These are phyloP conservation scores for Nothopassalora personata DNA, from an alignment of 2,329 filamentous ascomycete species.

Conservation along the genomic window DNA sequence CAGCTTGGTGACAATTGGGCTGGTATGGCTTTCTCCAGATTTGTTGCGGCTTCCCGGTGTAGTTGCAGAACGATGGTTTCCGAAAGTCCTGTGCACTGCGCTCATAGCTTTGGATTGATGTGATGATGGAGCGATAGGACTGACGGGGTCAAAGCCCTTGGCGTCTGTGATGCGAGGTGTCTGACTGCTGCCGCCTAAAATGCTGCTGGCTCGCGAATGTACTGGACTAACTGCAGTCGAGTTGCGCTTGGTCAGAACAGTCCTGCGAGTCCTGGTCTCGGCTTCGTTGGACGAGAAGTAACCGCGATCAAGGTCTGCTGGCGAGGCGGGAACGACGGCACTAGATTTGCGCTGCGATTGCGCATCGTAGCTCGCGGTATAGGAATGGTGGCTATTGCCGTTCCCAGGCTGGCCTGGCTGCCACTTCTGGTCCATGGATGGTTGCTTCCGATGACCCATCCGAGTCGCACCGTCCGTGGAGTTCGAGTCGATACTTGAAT, in stretches of 20 bases:
- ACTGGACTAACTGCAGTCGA: conserved; percentile 36
- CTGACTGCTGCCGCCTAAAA: conserved; percentile 10
- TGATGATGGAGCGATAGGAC: conserved; percentile 13
- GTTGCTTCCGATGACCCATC: conserved; percentile 49
- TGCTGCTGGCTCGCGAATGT: conserved; percentile 60
- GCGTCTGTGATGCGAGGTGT: conserved; percentile 2
- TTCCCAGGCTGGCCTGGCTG: conserved; percentile 23
- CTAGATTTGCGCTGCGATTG: conserved; percentile 29
- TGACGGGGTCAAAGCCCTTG: conserved; percentile 12
- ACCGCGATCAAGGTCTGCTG: conserved; percentile 69
- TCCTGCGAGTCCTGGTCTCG: conserved; percentile 49
- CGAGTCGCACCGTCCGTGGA: conserved; percentile 32
- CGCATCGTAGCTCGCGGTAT: conserved; percentile 22
- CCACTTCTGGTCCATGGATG: conserved; percentile 57
- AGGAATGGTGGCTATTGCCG: conserved; percentile 18
- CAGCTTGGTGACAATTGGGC: conserved; percentile 54
- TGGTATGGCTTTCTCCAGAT: conserved; percentile 37
- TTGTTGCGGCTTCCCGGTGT: conserved; percentile 23
- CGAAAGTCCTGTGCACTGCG: conserved; percentile 24
- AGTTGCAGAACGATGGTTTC: conserved; percentile 25
- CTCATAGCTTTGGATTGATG: conserved; percentile 19
- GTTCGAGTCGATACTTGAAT: conserved; percentile 76
- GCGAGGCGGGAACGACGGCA: conserved; percentile 27
- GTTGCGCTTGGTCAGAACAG: conserved; percentile 66
- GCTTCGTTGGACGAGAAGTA: conserved; percentile 90